Evolutionary conservation across 2,329 filamentous ascomycete species (phyloP).

Genomic region (Hypocrella siamensis): DNA sequence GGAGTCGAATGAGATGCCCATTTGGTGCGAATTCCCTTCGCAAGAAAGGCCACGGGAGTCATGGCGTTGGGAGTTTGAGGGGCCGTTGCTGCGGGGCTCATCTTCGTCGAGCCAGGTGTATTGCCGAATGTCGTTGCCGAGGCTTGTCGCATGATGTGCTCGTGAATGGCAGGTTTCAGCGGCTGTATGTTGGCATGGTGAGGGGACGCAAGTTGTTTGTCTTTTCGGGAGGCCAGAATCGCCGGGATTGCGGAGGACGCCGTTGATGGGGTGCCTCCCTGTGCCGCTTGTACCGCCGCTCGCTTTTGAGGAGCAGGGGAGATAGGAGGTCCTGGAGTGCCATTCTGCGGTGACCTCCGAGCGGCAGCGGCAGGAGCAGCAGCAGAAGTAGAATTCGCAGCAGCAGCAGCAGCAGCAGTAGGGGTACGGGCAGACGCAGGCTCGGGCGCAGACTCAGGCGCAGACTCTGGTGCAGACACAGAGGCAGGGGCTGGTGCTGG

Average conservation of each 20-base stretch:
- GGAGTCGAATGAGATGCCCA: conserved; percentile 43
- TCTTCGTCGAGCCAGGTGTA: conserved; percentile 14
- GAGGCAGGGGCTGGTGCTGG: no score
- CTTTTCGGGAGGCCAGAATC: conserved; percentile 8
- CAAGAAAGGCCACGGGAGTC: conserved; percentile 13
- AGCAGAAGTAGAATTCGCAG: background rate
- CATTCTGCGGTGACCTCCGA: conserved; percentile 12
- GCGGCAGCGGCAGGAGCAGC: conserved; percentile 12
- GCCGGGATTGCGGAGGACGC: conserved; percentile 9
- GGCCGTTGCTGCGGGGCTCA: conserved; percentile 13
- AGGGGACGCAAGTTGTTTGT: conserved; percentile 13
- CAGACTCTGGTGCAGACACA: conserved; percentile 4
- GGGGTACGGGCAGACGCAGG: background rate
- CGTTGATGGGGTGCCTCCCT: conserved; percentile 8
- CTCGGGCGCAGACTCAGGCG: background rate
- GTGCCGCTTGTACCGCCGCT: conserved; percentile 10
- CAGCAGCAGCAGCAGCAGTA: background rate
- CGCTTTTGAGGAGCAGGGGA: conserved; percentile 16
- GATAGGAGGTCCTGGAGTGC: conserved; percentile 7
- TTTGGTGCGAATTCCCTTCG: conserved; percentile 33
- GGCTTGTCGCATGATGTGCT: conserved; percentile 24
- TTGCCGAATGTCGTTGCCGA: conserved; percentile 8
- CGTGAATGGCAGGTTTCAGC: conserved; percentile 21
- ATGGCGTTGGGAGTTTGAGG: conserved; percentile 20
- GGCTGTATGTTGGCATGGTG: conserved; percentile 14